Evolutionary conservation across 2,329 filamentous ascomycete genomes (phyloP).

Genomic region (Diaporthe australafricana): DNA sequence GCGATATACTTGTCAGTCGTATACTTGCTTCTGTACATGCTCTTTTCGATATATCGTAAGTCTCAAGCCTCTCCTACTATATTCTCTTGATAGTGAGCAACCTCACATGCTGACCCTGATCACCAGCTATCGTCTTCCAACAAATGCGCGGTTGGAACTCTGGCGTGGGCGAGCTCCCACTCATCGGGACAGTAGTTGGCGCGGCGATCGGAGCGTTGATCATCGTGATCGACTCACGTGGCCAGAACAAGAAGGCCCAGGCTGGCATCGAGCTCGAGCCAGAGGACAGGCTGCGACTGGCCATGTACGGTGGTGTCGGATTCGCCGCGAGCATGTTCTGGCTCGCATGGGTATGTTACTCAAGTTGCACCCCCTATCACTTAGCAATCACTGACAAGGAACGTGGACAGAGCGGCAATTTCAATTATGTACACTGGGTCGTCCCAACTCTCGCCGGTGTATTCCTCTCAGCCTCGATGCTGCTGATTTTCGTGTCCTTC

Average conservation of each 20-base stretch:
- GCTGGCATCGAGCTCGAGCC: slow-evolving; percentile 46
- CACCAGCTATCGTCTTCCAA: slow-evolving; percentile 60
- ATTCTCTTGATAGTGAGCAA: neutral
- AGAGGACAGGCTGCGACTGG: slow-evolving; percentile 62
- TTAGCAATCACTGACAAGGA: neutral
- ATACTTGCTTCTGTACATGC: slow-evolving; percentile 66
- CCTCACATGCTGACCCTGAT: neutral
- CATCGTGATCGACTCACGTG: slow-evolving; percentile 30
- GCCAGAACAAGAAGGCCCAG: slow-evolving; percentile 37
- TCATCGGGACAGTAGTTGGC: slow-evolving; percentile 63
- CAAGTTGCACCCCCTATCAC: slow-evolving; percentile 53
- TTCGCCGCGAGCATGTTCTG: slow-evolving; percentile 68
- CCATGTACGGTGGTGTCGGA: slow-evolving; percentile 61
- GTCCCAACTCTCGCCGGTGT: slow-evolving; percentile 52
- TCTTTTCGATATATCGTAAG: slow-evolving; percentile 65
- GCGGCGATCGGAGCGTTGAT: slow-evolving; percentile 54
- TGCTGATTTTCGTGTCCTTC: slow-evolving; percentile 36
- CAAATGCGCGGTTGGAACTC: slow-evolving; percentile 64
- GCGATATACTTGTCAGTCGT: slow-evolving; percentile 66
- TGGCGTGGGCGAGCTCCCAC: slow-evolving; percentile 62
- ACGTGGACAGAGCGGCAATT: slow-evolving; percentile 51
- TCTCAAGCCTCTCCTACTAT: neutral
- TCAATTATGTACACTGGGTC: slow-evolving; percentile 65
- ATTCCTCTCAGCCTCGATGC: slow-evolving; percentile 41
- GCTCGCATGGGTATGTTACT: slow-evolving; percentile 54